Conservation (phyloP, 495 filamentous ascomycete genomes). For the Penicillium daleae region DNA sequence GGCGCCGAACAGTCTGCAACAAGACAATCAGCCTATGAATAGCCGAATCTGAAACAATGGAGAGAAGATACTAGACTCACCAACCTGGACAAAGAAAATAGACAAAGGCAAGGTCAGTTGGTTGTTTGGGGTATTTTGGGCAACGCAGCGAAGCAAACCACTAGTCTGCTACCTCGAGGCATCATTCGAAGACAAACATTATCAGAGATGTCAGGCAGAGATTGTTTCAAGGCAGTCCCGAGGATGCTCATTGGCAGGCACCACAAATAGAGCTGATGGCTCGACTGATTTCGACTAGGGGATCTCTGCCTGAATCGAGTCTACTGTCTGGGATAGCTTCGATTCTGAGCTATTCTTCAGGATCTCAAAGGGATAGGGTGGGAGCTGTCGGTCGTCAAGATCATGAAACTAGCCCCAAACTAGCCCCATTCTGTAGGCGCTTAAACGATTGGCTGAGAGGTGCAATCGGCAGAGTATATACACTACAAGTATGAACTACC, state of each 20-base stretch:
- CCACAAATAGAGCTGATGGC: background rate
- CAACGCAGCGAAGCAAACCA: background rate
- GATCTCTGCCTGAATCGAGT: background rate
- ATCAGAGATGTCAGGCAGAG: background rate
- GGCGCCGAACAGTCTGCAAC: conserved; percentile 6
- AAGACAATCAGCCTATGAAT: conserved; percentile 5
- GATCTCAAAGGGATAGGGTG: background rate
- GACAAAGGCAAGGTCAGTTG: background rate
- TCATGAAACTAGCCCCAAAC: background rate
- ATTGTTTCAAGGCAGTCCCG: background rate
- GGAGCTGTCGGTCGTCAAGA: background rate
- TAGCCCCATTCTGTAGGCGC: background rate
- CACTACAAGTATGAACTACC: background rate
- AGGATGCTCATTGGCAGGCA: background rate
- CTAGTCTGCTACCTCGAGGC: background rate
- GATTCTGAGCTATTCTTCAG: conserved; percentile 1
- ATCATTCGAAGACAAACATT: background rate
- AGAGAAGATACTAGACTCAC: background rate
- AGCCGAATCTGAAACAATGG: conserved; percentile 5
- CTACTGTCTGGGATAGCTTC: background rate
- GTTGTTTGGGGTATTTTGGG: conserved; percentile 3
- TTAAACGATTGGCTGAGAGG: background rate
- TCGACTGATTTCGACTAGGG: background rate
- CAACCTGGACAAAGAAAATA: background rate
- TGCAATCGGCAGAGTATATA: background rate